Percentiles rank a stretch among this genome's conserved stretches.
Evolutionary conservation across 1,139 yeast species (phyloP).

Genomic region (Pneumocystis oryctolagi): DNA sequence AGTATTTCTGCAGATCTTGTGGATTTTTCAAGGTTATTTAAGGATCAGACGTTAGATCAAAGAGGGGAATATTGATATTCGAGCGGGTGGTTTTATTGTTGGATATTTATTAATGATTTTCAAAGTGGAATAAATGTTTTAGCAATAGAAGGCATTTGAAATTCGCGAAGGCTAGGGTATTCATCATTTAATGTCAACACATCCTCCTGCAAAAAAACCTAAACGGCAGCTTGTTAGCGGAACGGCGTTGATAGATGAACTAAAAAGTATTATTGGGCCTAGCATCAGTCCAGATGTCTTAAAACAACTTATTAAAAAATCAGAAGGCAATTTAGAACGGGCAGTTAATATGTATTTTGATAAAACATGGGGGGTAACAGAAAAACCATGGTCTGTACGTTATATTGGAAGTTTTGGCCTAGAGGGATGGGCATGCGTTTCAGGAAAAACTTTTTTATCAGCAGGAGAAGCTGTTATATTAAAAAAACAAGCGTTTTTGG

Average conservation of each 20-base stretch:
- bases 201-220: not conserved
- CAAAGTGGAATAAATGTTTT: no score
- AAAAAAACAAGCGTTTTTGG: conserved; percentile 12
- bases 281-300: not conserved
- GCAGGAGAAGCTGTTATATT: conserved; percentile 32
- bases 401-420: not conserved
- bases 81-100: no score
- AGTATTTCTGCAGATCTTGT: no score
- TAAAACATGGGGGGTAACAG: not conserved
- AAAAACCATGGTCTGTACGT: not conserved
- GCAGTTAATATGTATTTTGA: conserved; percentile 23
- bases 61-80: no score
- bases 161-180: no score
- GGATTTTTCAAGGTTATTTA: no score
- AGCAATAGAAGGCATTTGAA: no score
- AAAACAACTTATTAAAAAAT: conserved; percentile 14
- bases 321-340: conserved; percentile 20
- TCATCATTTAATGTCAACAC: no score
- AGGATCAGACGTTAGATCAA: no score
- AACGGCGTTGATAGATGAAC: not conserved
- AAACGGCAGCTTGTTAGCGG: not conserved
- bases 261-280: not conserved
- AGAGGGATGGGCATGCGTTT: conserved; percentile 70
- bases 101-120: no score
- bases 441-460: conserved; percentile 40